Evolutionary conservation across 129 eudicot genomes (phyloP), one percentile per base, ranked within the genome.

Genomic region (Pittosporum tobira): DNA sequence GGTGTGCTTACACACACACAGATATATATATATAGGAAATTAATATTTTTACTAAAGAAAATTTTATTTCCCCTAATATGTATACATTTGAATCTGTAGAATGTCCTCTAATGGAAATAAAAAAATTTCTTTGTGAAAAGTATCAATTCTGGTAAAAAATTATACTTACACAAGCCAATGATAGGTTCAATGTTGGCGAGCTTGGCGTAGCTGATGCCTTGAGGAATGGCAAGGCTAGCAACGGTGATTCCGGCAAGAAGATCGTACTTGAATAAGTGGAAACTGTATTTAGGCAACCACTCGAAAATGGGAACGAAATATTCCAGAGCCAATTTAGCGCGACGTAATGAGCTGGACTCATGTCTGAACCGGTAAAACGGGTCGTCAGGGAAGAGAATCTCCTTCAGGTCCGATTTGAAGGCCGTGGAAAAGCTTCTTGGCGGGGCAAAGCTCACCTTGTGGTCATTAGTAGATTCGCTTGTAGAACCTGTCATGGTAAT

Each of bases 201-300:
- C 44, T 90, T 90, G 6, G 98, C 98, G 38, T 90, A 90, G 63
- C 98, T 90, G 57, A 90, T 86, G 28, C 98, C 98, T 65, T 90
- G 98, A 12, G 98, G 98, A 48, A 90, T 90, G 28, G 98, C 98
- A 30, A 90, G 95, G 65, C 96, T 91, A 25, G 98, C 90, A 28
- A 91, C 70, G 28, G 98, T 91, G 61, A 86, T 72, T 3, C 98
- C 98, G 28, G 98, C 94, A 38, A 91, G 80, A 61, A 91, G 76
- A 56, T 91, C 98, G 52, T 70, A 81, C 72, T 75, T 74, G 55
- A 91, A 91, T 29, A 81, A 6, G 15, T 18, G 43, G 0, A 79
- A 48, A 26, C 19, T 80, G 50, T 91, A 91, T n/a, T 62, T 74
- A 0, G 96, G 95, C n/a, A 83, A 44, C 98, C 98, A 91, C 14